Evolutionary conservation across 768 basidiomycete genomes (phyloP), one percentile per base, ranked within the genome.

Genomic region (Mycena crocata): DNA sequence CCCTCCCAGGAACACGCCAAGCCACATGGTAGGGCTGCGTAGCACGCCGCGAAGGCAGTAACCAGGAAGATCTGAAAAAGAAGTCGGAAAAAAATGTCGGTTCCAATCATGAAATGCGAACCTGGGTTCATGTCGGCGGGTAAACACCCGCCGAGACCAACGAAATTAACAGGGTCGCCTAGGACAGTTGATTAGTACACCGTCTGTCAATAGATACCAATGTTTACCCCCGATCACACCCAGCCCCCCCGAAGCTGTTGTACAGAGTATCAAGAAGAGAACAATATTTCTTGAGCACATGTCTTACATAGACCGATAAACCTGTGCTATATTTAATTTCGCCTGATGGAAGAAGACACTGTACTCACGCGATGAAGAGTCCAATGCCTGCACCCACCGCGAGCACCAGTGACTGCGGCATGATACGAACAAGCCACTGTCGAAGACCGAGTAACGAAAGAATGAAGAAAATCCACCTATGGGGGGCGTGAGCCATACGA

Each of bases 331-430:
- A 68, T 67, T 48, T 46, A 66, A 56, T 57, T 34, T 62, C 66
- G 19, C 55, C 46, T 21, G 17, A n/a, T 30, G 24, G 5, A 46
- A 50, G 30, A 64, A 51, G 59, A 45, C 19, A 64, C 64, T 57
- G 45, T 30, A 86, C 89, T 73, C 72, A 93, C 85, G 93, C 93
- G 69, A 96, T 93, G 78, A 93, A 96, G 21, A 96, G 77, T 65
- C 94, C 94, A 72, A 96, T 95, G 63, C 94, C 94, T 39, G 92
- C 88, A 45, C 94, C 94, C 14, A 94, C 92, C 2, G 94, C 90
- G 60, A 94, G 85, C 5, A 94, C 89, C 30, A 96, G 85, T 4
- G 94, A 95, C 68, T 93, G 91, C 1, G 94, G 94, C 88, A 96
- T 95, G 61, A 94, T 87, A 19, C 94, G 88, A 17, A 91, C 93